phyloP scores from a whole-genome alignment of 495 filamentous ascomycete species.

The Xylaria flabelliformis region DNA sequence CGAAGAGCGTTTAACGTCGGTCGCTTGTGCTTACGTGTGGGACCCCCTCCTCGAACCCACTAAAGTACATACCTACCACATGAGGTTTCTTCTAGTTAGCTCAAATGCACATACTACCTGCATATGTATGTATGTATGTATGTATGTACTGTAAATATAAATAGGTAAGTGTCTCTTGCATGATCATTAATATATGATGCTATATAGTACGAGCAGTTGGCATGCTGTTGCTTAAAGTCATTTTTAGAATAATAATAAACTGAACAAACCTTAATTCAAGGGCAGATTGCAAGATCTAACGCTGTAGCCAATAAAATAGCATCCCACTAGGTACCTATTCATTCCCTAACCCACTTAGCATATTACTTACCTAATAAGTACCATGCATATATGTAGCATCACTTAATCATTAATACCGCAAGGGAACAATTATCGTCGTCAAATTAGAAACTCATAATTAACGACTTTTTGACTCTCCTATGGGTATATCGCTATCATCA shows the following conservation, averaged over 20 bases:
- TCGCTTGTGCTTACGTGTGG: slow-evolving; percentile 3
- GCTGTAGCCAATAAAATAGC: slow-evolving; percentile 5
- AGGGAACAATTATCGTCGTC: background rate
- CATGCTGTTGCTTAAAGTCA: background rate
- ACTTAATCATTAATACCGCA: background rate
- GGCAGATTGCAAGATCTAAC: background rate
- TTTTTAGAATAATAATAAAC: background rate
- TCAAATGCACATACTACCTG: background rate
- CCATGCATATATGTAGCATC: background rate
- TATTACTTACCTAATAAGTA: background rate
- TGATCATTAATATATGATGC: background rate
- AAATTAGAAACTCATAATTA: background rate
- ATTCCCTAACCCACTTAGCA: background rate
- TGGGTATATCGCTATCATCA: slow-evolving; percentile 30
- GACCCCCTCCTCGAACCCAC: background rate
- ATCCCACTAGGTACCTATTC: background rate
- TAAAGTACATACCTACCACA: background rate
- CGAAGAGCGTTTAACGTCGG: slow-evolving; percentile 5
- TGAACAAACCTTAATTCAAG: too few relatives aligned
- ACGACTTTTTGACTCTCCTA: slow-evolving; percentile 19
- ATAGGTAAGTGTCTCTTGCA: background rate
- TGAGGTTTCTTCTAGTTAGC: background rate
- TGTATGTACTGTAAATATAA: background rate
- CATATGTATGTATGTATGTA: background rate
- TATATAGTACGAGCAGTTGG: background rate